These are phyloP conservation scores for Fonsecaea pugnacius DNA, from an alignment of 2,329 filamentous ascomycete genomes.

Conservation along the genomic window DNA sequence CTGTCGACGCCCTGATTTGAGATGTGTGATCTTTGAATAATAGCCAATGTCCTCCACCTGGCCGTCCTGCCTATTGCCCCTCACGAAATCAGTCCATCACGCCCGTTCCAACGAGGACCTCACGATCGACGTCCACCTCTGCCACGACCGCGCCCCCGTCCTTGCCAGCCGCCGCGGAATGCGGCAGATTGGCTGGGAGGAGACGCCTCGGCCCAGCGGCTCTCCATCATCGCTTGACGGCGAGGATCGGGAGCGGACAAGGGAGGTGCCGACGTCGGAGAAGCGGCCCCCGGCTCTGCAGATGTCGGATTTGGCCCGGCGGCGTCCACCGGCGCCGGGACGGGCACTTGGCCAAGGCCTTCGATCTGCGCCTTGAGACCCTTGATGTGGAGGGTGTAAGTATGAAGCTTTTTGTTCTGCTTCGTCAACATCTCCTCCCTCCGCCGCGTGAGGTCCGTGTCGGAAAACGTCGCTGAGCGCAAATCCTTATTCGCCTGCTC, in stretches of 20 bases:
- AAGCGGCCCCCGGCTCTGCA: background rate
- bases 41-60: background rate
- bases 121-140: background rate
- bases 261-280: background rate
- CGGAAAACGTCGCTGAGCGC: background rate
- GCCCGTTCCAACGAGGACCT: background rate
- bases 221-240: background rate
- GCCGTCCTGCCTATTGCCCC: background rate
- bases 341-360: background rate
- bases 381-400: background rate
- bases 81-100: background rate
- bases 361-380: conserved; percentile 3
- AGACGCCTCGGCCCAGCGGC: background rate
- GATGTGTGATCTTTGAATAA: background rate
- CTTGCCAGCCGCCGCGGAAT: background rate
- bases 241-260: background rate
- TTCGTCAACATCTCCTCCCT: background rate
- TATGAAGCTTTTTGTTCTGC: background rate
- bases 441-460: background rate
- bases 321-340: background rate
- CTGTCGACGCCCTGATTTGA: background rate
- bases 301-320: background rate
- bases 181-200: background rate
- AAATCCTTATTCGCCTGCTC: background rate
- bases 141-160: background rate